A percentile compares a stretch with the other conserved stretches of the same genome.
Conservation (phyloP, 495 filamentous ascomycete species). For the Clavariopsis aquatica region DNA sequence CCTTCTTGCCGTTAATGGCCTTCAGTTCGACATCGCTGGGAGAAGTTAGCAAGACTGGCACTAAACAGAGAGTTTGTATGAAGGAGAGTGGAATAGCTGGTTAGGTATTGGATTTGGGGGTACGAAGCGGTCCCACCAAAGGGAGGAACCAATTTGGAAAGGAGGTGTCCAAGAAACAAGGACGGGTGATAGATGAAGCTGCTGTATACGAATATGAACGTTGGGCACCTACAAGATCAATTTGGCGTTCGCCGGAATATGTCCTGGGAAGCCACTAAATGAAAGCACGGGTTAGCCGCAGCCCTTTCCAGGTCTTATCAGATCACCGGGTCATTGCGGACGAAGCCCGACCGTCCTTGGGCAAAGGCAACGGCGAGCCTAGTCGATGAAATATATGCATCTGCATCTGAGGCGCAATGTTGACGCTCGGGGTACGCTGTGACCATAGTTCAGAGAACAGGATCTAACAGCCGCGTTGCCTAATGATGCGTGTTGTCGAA, state of each 20-base stretch:
- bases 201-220: not conserved
- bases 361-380: not conserved
- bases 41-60: constrained; percentile 9
- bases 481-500: not conserved
- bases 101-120: constrained; percentile 8
- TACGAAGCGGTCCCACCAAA: not conserved
- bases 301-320: not conserved
- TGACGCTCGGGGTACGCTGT: constrained; percentile 9
- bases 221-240: constrained; percentile 42
- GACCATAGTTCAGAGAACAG: not conserved
- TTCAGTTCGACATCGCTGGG: constrained; percentile 40
- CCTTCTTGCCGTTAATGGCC: constrained; percentile 36
- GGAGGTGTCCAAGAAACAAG: not conserved
- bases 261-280: constrained; percentile 38
- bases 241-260: constrained; percentile 35
- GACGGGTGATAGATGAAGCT: constrained; percentile 4
- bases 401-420: not conserved
- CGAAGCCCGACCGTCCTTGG: not conserved
- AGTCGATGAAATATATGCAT: not conserved
- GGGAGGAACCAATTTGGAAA: not conserved
- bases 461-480: constrained; percentile 4
- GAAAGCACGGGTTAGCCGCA: constrained; percentile 16
- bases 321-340: not conserved
- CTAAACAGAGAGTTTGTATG: constrained; percentile 11
- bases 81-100: not conserved